phyloP scores from a whole-genome alignment of 139 green algal species.

The Protoeuglena noctilucae region DNA sequence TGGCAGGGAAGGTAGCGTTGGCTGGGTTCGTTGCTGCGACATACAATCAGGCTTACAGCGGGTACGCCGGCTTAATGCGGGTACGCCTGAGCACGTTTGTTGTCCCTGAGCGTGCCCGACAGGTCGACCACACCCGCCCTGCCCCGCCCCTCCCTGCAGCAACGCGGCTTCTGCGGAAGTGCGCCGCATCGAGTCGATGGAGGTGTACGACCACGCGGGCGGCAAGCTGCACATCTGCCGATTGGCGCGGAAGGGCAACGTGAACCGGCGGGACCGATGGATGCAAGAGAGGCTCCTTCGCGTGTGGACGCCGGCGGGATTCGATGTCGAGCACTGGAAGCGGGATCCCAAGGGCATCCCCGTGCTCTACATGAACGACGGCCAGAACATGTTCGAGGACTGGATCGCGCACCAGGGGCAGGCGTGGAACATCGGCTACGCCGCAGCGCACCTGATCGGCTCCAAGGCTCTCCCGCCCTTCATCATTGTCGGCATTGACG shows the following conservation, averaged over 20 bases:
- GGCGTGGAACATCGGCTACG: constrained; percentile 22
- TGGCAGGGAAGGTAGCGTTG: too few relatives aligned
- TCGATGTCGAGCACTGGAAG: constrained; percentile 6
- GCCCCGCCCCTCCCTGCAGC: too few relatives aligned
- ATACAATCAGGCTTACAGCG: too few relatives aligned
- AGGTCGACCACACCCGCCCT: too few relatives aligned
- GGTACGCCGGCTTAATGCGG: too few relatives aligned
- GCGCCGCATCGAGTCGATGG: constrained; percentile 6
- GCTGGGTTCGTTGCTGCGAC: too few relatives aligned
- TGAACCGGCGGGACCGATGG: constrained; percentile 13
- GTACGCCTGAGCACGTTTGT: too few relatives aligned
- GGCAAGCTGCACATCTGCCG: constrained; percentile 23
- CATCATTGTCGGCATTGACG: constrained; percentile 29
- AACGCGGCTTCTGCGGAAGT: too few relatives aligned
- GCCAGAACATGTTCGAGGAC: constrained; percentile 39
- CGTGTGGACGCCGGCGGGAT: constrained; percentile 32
- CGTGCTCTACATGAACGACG: constrained; percentile 29
- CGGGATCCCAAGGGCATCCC: constrained; percentile 25
- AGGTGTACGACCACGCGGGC: constrained; percentile 10
- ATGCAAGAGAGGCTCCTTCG: constrained; percentile 26
- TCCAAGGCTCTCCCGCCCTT: constrained; percentile 19
- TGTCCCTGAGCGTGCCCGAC: too few relatives aligned
- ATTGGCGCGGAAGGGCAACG: constrained; percentile 7
- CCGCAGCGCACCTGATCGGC: constrained; percentile 17
- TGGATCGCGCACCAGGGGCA: constrained; percentile 27